These are phyloP conservation scores for Sporothrix phasma DNA, from an alignment of 2,329 filamentous ascomycete genomes.

Conservation along the genomic window DNA sequence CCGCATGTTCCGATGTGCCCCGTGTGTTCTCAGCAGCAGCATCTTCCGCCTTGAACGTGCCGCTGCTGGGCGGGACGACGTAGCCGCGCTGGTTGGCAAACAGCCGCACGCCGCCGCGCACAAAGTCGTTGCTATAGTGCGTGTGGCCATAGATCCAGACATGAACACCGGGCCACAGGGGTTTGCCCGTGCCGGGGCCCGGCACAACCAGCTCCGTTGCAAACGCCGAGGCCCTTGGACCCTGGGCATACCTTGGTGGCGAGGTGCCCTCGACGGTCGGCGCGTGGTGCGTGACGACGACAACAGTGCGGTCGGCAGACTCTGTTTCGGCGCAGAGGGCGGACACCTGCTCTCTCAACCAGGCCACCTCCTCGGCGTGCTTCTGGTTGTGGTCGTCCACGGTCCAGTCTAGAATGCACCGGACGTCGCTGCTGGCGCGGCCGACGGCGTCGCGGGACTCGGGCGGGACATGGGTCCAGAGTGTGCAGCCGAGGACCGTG, in stretches of 20 bases:
- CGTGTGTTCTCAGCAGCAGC: no score
- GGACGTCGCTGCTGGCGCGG: slow-evolving; percentile 42
- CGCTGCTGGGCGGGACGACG: not conserved
- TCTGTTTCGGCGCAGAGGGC: not conserved
- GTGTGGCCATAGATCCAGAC: slow-evolving; percentile 43
- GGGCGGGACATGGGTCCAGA: slow-evolving; percentile 43
- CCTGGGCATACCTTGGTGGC: slow-evolving; percentile 23
- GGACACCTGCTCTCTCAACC: slow-evolving; percentile 27
- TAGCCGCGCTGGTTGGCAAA: slow-evolving; percentile 35
- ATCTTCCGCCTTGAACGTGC: not conserved
- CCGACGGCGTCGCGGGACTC: slow-evolving; percentile 31
- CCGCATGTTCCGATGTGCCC: no score
- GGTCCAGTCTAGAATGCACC: slow-evolving; percentile 40
- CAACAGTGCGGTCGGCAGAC: slow-evolving; percentile 21
- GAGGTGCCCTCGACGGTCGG: slow-evolving; percentile 34
- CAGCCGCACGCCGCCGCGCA: slow-evolving; percentile 24
- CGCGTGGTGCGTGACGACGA: slow-evolving; percentile 49
- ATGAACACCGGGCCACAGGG: slow-evolving; percentile 17
- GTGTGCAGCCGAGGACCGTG: slow-evolving; percentile 43
- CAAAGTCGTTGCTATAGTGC: slow-evolving; percentile 33
- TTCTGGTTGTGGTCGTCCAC: slow-evolving; percentile 38
- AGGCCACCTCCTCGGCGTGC: slow-evolving; percentile 35
- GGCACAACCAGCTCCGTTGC: slow-evolving; percentile 36
- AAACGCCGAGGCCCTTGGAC: slow-evolving; percentile 39
- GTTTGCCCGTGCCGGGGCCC: not conserved